Conservation (phyloP, 331 rosid species). For the Quercus lobata region DNA sequence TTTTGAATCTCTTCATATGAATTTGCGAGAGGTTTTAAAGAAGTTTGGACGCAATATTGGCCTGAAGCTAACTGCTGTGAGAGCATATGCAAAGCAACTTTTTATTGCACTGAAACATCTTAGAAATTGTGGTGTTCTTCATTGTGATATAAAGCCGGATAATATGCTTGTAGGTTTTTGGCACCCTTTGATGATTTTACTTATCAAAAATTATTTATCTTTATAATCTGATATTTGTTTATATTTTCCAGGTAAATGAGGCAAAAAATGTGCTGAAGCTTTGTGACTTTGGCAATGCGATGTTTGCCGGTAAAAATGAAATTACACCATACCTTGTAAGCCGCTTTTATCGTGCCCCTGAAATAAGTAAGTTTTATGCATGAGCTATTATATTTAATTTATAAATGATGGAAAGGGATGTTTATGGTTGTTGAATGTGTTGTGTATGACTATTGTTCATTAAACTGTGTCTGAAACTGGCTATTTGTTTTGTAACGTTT, state of each 20-base stretch:
- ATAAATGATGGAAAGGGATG: not conserved
- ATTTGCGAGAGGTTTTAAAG: constrained; percentile 98
- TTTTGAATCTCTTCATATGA: constrained; percentile 99
- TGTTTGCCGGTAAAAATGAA: constrained; percentile 98
- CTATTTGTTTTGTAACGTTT: not conserved
- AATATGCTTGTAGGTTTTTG: constrained; percentile 79
- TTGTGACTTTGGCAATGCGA: constrained; percentile 98
- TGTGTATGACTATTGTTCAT: not conserved
- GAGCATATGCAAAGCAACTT: constrained; percentile 93
- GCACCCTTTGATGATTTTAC: constrained; percentile 3
- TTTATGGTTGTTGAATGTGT: not conserved
- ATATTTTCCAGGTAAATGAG: constrained; percentile 70
- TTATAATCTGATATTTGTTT: not conserved
- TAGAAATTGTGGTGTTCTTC: constrained; percentile 96
- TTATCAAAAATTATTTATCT: not conserved
- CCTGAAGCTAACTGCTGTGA: constrained; percentile 92
- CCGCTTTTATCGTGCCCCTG: constrained; percentile 69
- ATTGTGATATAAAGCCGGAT: constrained; percentile 98
- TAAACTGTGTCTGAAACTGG: not conserved
- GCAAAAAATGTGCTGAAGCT: constrained; percentile 96
- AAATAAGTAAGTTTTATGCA: constrained; percentile 39
- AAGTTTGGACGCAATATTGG: constrained; percentile 99
- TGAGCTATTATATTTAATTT: not conserved
- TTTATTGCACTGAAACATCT: constrained; percentile 97
- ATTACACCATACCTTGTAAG: constrained; percentile 79